These are phyloP conservation scores for Halophytophthora polymorphica DNA, from an alignment of 352 stramenopile species.

Conservation along the genomic window DNA sequence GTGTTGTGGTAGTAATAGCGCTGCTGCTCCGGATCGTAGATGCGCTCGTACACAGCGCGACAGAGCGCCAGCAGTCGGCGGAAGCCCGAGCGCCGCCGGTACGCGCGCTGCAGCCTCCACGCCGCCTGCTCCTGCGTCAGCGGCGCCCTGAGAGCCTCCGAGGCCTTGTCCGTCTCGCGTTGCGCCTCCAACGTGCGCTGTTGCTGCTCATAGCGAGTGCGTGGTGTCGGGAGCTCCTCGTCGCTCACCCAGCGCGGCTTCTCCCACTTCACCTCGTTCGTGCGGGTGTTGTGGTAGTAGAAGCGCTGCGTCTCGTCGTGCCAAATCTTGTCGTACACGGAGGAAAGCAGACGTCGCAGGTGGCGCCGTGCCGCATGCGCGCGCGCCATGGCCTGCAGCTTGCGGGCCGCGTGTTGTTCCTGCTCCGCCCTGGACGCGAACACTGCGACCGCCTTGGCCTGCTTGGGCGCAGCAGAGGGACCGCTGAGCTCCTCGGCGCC, in stretches of 20 bases:
- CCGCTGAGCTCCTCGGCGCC: constrained; percentile 19
- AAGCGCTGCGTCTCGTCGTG: constrained; percentile 40
- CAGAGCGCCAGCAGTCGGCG: constrained; percentile 38
- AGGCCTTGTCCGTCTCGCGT: background rate
- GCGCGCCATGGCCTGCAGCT: constrained; percentile 59
- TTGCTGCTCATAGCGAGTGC: constrained; percentile 20
- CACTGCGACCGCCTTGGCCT: constrained; percentile 1
- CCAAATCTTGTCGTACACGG: constrained; percentile 82
- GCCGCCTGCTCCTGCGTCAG: constrained; percentile 41
- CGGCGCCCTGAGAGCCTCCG: constrained; percentile 2
- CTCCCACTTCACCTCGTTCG: constrained; percentile 65
- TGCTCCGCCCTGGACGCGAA: constrained; percentile 26
- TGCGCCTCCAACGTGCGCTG: constrained; percentile 7
- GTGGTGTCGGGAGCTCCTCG: constrained; percentile 55
- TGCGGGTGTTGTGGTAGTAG: constrained; percentile 82
- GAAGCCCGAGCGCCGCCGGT: constrained; percentile 45
- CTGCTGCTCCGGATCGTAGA: constrained; percentile 52
- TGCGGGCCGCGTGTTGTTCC: constrained; percentile 24
- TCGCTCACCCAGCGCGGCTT: constrained; percentile 67
- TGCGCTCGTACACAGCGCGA: constrained; percentile 59
- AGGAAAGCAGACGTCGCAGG: constrained; percentile 60
- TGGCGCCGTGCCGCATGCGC: constrained; percentile 44
- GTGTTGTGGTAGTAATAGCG: constrained; percentile 83
- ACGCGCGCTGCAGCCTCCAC: constrained; percentile 55
- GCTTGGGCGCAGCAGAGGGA: constrained; percentile 1